Evolutionary conservation across 2,329 filamentous ascomycete genomes (phyloP), one percentile per base, ranked within the genome.

Genomic region (Emmonsiellopsis sp.): DNA sequence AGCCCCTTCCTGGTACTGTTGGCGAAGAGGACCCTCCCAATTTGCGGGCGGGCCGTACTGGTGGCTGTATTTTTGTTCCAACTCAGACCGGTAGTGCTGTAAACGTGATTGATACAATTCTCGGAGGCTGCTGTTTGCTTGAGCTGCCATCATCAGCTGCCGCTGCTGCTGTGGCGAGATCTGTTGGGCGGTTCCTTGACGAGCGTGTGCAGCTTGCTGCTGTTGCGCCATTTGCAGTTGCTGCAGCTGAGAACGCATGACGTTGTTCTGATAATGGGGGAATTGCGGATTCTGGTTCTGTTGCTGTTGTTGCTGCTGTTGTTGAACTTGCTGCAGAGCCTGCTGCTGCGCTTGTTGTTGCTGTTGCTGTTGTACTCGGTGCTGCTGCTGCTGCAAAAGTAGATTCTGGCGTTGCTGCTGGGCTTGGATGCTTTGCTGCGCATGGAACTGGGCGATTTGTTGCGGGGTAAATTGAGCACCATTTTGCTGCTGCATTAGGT

Each of bases 41-140:
- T 68, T 64, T 21, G 60, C 60, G 5, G 69, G 69, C 6, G 67
- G 65, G 8, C 70, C 70, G 49, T 69, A 73, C 53, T 72, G 68
- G 4, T 60, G 51, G 62, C 68, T 65, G 36, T 63, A 62, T n/a
- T 67, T 65, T 46, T 62, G 60, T 14, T 65, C 62, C 65, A 72
- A 69, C 17, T 72, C 69, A 34, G 65, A 61, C 21, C 62, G 65
- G 56, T 71, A 71, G 33, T 68, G 65, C 48, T 66, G 65, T 2
- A 63, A 61, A 51, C 63, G 52, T 13, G 9, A 33, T 42, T 32
- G 51, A 53, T 11, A 46, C 14, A 11, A 27, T 47, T 52, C 42
- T n/a, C 14, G n/a, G 32, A 67, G 67, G 2, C 64, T 67, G 49
- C 68, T 66, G 51, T 70, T 71, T 40, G 66, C 65, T 59, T 71